Conservation (phyloP, 2,329 filamentous ascomycete species). For the Aspergillus hiratsukae region DNA sequence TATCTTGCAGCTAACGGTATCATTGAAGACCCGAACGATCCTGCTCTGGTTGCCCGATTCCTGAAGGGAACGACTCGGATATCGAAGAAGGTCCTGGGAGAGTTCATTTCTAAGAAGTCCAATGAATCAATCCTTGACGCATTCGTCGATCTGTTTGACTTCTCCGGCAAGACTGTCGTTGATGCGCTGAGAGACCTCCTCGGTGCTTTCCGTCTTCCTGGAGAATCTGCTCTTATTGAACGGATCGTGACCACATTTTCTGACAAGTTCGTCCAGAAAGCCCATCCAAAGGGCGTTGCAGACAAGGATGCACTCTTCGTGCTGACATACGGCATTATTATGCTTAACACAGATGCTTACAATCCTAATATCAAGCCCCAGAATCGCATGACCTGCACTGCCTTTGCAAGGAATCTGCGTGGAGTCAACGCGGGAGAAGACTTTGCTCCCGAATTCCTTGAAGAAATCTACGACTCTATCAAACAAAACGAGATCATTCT, state of each 20-base stretch:
- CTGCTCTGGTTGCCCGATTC: constrained; percentile 77
- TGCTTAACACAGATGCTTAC: constrained; percentile 95
- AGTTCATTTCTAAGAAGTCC: constrained; percentile 85
- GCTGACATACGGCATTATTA: constrained; percentile 91
- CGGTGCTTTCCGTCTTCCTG: constrained; percentile 87
- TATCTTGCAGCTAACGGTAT: constrained; percentile 83
- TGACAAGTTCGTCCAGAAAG: constrained; percentile 72
- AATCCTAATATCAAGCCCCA: constrained; percentile 76
- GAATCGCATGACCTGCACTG: constrained; percentile 77
- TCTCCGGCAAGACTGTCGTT: constrained; percentile 78
- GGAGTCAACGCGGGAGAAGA: constrained; percentile 83
- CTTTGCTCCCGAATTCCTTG: constrained; percentile 77
- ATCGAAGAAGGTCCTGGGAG: constrained; percentile 85
- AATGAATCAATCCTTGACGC: constrained; percentile 81
- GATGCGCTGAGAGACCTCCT: constrained; percentile 84
- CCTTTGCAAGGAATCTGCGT: constrained; percentile 84
- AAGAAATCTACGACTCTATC: constrained; percentile 86
- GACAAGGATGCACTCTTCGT: constrained; percentile 87
- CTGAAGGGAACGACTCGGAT: constrained; percentile 81
- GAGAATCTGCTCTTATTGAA: constrained; percentile 89
- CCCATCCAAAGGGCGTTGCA: constrained; percentile 67
- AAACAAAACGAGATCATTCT: constrained; percentile 91
- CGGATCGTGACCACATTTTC: constrained; percentile 84
- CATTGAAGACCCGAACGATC: constrained; percentile 69
- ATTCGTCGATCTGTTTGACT: constrained; percentile 85